Base-by-base conservation (phyloP, 2,329 filamentous ascomycete species). In the Tolypocladium ovalisporum region DNA sequence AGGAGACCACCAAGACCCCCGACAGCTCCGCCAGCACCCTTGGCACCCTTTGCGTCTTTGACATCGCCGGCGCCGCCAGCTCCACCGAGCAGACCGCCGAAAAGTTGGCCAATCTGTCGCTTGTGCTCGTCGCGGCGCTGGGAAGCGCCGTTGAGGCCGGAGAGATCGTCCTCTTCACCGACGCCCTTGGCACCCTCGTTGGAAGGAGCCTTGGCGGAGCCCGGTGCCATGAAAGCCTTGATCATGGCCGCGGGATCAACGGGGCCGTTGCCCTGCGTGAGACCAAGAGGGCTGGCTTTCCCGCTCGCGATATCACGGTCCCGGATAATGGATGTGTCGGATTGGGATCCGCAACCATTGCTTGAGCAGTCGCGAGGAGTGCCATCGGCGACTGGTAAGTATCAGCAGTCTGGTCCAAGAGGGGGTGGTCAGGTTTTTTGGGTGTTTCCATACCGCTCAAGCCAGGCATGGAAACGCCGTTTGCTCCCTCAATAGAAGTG, bases 281-380 rank as follows among this genome's bases (percentile, higher is more conserved):
- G 81, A 63, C 85, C 85, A n/a, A 88, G 78, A 55, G 85, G 77
- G 39, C 81, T 82, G 40, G 65, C 68, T 63, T 78, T 75, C 64
- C 72, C 75, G 54, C 73, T 78, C 42, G 73, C 72, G 58, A 88
- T 76, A 71, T 87, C 85, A 15, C 74, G 70, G 59, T 80, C 71
- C 40, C 84, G 81, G 71, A 88, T 86, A 75, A 88, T 86, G 69
- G 84, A 77, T n/a, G 85, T 88, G 66, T 88, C 85, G 59, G 79
- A 82, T 68, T 88, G 80, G n/a, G 84, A 79, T 58, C 85, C 85
- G 66, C 84, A 87, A 52, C 68, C 61, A 63, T 84, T 82, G 64
- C 74, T 75, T 54, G 80, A 75, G 70, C 84, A 88, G 72, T 88
- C 84, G 66, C 85, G 83, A 54, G 84, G 85, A 60, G 85, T 87